phyloP scores from a whole-genome alignment of 2,329 filamentous ascomycete genomes.

The Polychaeton citri region DNA sequence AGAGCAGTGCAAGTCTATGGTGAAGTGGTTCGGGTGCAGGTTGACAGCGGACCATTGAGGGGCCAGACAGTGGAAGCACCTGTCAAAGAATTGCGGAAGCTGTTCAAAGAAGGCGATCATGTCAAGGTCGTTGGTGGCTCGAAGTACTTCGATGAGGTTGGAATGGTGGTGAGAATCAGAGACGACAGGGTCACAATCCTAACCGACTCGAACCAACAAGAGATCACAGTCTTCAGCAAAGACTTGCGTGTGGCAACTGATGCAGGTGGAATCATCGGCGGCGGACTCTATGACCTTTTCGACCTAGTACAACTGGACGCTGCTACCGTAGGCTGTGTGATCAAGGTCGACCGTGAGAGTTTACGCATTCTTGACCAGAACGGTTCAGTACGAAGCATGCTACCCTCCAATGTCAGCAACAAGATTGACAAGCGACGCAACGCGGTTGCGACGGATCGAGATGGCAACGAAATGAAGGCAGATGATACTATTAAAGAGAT shows the following conservation, averaged over 20 bases:
- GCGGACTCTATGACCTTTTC: slow-evolving; percentile 84
- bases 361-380: slow-evolving; percentile 84
- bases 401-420: slow-evolving; percentile 86
- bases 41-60: slow-evolving; percentile 66
- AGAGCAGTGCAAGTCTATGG: slow-evolving; percentile 74
- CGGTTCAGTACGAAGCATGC: slow-evolving; percentile 63
- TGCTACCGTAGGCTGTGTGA: slow-evolving; percentile 80
- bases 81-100: slow-evolving; percentile 80
- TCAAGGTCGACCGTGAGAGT: slow-evolving; percentile 91
- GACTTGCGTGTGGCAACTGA: slow-evolving; percentile 89
- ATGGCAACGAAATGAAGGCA: slow-evolving; percentile 80
- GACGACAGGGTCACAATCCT: slow-evolving; percentile 87
- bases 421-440: slow-evolving; percentile 65
- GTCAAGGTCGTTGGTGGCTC: slow-evolving; percentile 97
- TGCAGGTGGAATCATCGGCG: slow-evolving; percentile 60
- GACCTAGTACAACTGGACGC: slow-evolving; percentile 90
- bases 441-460: slow-evolving; percentile 81
- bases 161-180: slow-evolving; percentile 88
- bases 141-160: slow-evolving; percentile 86
- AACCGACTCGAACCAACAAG: slow-evolving; percentile 81
- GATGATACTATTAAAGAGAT: slow-evolving; percentile 90
- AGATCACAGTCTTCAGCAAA: slow-evolving; percentile 96
- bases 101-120: slow-evolving; percentile 86
- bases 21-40: slow-evolving; percentile 80
- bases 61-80: slow-evolving; percentile 87